phyloP scores from a whole-genome alignment of 2,329 filamentous ascomycete genomes.

The Botrytis tulipae region DNA sequence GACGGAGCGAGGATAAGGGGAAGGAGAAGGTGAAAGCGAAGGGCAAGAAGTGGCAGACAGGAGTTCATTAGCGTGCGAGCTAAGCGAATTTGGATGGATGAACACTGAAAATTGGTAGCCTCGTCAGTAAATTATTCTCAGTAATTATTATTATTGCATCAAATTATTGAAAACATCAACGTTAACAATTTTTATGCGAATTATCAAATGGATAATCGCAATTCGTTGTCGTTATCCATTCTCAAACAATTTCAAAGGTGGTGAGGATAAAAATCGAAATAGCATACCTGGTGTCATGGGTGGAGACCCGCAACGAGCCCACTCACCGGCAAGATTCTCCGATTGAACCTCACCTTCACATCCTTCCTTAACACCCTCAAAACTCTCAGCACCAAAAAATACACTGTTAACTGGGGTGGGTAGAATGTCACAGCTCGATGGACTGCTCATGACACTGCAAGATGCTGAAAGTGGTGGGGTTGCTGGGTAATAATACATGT shows the following conservation, averaged over 20 bases:
- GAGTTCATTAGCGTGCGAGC: constrained; percentile 64
- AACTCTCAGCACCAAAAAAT: constrained; percentile 69
- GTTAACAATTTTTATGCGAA: background rate
- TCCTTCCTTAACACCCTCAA: constrained; percentile 66
- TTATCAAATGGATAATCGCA: background rate
- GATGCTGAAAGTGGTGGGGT: constrained; percentile 85
- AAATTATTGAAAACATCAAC: background rate
- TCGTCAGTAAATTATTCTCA: constrained; percentile 13
- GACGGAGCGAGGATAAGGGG: constrained; percentile 70
- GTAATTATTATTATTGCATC: background rate
- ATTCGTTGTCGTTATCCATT: background rate
- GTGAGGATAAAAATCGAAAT: background rate
- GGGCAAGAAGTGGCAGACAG: constrained; percentile 73
- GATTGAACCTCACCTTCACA: constrained; percentile 68
- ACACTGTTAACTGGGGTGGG: constrained; percentile 80
- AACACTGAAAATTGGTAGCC: constrained; percentile 50
- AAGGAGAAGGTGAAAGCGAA: constrained; percentile 83
- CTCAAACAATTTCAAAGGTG: background rate
- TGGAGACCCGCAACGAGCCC: constrained; percentile 74
- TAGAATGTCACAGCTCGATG: constrained; percentile 72
- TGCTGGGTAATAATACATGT: constrained; percentile 70
- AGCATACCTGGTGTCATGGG: constrained; percentile 87
- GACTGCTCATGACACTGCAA: constrained; percentile 83
- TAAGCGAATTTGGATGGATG: constrained; percentile 65
- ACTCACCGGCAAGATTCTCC: constrained; percentile 73